Percentiles rank a stretch among this genome's conserved stretches.
These are phyloP conservation scores for Thalassiosira delicatula DNA, from an alignment of 352 stramenopile species.

Conservation along the genomic window DNA sequence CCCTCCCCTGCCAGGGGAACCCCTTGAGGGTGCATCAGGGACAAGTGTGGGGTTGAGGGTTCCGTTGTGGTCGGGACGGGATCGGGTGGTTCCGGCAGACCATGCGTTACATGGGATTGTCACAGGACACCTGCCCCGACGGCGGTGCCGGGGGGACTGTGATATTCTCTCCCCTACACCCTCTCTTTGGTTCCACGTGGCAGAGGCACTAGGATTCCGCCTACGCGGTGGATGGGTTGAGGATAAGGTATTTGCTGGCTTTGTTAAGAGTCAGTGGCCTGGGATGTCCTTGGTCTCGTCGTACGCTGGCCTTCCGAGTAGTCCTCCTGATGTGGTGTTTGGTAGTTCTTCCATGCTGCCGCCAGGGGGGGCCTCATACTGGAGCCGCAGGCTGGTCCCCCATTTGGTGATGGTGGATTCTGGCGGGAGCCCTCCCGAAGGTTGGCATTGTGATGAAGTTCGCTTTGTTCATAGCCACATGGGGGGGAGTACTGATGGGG, in stretches of 20 bases:
- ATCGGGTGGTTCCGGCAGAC: background rate
- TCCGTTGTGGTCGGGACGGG: background rate
- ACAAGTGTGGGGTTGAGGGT: no score
- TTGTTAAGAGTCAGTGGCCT: background rate
- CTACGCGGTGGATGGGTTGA: background rate
- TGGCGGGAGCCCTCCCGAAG: no score
- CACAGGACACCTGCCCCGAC: background rate
- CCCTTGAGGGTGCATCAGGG: no score
- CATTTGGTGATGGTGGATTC: background rate
- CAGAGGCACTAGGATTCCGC: background rate
- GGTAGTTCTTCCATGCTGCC: background rate
- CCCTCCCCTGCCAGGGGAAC: no score
- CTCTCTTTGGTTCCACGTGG: background rate
- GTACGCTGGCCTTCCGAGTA: background rate
- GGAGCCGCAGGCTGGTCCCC: background rate
- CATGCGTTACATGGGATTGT: background rate
- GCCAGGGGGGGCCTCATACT: background rate
- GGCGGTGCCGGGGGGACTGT: no score
- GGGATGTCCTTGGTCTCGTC: background rate
- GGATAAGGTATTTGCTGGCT: background rate
- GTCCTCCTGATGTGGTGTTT: background rate
- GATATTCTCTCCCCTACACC: no score
- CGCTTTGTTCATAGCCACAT: no score
- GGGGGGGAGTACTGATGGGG: background rate
- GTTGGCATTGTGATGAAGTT: no score